Evolutionary conservation across 768 basidiomycete genomes (phyloP).

Genomic region (Tricholoma matsutake): DNA sequence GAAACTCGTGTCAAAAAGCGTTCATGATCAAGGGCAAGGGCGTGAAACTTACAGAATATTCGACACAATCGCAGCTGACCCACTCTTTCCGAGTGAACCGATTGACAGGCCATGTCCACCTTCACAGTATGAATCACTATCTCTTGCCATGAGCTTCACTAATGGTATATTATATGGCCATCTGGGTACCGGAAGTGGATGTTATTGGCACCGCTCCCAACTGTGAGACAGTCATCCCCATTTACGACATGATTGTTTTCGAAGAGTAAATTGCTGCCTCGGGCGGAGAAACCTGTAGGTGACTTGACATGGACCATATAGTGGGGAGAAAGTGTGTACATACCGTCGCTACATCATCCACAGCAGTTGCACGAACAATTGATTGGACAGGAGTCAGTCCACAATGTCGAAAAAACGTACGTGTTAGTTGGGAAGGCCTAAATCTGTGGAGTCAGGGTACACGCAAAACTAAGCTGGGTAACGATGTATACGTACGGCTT

Average conservation of each 20-base stretch:
- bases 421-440: slow-evolving; percentile 62
- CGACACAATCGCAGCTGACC: slow-evolving; percentile 52
- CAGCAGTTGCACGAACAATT: background rate
- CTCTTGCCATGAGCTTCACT: background rate
- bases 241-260: slow-evolving; percentile 57
- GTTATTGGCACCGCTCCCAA: slow-evolving; percentile 53
- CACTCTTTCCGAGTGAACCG: slow-evolving; percentile 45
- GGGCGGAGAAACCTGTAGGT: slow-evolving; percentile 47
- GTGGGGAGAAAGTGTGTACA: background rate
- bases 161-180: background rate
- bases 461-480: background rate
- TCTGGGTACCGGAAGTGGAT: slow-evolving; percentile 42
- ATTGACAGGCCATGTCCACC: slow-evolving; percentile 61
- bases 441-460: background rate
- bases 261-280: slow-evolving; percentile 54
- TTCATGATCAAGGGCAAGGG: too few species aligned
- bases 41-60: slow-evolving; percentile 44
- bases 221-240: slow-evolving; percentile 62
- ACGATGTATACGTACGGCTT: slow-evolving; percentile 19
- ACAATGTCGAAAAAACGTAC: slow-evolving; percentile 30
- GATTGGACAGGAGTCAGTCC: background rate
- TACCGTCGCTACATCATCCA: slow-evolving; percentile 34
- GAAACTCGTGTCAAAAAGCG: background rate
- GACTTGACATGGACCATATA: background rate
- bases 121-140: slow-evolving; percentile 50